Evolutionary conservation across 176 grass and related monocot species (phyloP).

Genomic region (Thalia dealbata): DNA sequence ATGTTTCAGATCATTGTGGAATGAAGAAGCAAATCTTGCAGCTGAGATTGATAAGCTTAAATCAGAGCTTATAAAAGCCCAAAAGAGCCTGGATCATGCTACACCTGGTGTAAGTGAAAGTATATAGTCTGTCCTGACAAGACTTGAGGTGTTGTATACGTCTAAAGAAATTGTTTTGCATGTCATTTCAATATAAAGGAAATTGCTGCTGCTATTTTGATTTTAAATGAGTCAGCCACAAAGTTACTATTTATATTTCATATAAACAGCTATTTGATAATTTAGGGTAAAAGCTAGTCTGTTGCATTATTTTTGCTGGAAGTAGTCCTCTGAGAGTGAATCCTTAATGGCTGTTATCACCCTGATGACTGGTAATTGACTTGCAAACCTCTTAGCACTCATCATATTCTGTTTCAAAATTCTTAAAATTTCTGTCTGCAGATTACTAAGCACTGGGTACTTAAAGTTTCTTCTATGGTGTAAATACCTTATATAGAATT

Average conservation of each 20-base stretch:
- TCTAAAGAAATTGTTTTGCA: background rate
- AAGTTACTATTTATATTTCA: background rate
- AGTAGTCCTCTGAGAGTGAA: background rate
- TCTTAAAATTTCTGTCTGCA: background rate
- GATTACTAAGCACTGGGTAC: background rate
- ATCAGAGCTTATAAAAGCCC: constrained; percentile 68
- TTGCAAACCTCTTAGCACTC: background rate
- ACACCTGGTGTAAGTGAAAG: constrained; percentile 58
- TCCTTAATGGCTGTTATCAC: background rate
- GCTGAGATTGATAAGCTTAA: constrained; percentile 67
- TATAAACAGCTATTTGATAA: background rate
- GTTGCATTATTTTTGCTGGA: background rate
- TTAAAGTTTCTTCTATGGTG: background rate
- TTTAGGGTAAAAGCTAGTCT: background rate
- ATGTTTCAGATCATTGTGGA: constrained; percentile 78
- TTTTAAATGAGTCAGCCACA: background rate
- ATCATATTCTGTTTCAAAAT: background rate
- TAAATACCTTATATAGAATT: background rate
- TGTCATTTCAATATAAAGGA: background rate
- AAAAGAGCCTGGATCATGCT: constrained; percentile 88
- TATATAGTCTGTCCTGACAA: too few relatives aligned
- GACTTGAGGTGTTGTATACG: too few relatives aligned
- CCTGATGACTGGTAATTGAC: background rate
- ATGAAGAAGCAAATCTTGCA: constrained; percentile 64
- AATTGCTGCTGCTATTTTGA: background rate